Evolutionary conservation across 371 early-diverging fungal genomes (phyloP), one percentile per base, ranked within the genome.

Genomic region (Lichtheimia ornata): DNA sequence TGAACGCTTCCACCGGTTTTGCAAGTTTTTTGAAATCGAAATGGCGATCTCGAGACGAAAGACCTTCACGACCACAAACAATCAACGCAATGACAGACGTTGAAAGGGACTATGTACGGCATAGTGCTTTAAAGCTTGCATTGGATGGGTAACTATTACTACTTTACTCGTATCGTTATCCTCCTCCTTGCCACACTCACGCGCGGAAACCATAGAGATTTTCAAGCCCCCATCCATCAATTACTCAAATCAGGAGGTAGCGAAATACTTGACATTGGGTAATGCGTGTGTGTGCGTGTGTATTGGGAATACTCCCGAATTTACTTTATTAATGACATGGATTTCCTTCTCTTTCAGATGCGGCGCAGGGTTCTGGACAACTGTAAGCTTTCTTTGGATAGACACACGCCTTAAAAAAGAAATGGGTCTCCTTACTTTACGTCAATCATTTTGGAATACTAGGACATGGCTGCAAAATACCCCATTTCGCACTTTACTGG

Each of bases 251-350:
- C 74, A 12, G 78, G 78, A 24, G 78, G 78, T 0, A 62, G 67
- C 40, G 78, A 77, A 69, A 74, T 77, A 41, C 53, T 77, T 41
- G 78, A 77, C 56, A 66, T 77, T 40, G 78, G 78, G 76, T 73
- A 76, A 52, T 13, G 14, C 49, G 28, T 28, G 28, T 4, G 28
- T 28, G 28, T 4, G 28, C 4, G 28, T 28, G 28, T 7, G 28
- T 28, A 4, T 28, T 5, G 4, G 4, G 4, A 28, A 28, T 35
- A 35, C 35, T 35, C 35, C 35, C 35, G 11, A 35, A 35, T 11
- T 35, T 11, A 28, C 28, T 28, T 7, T 28, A 22, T 22, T 22
- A 22, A 22, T 22, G 7, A 35, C 35, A 35, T 35, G 6, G 28
- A n/a, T 15, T 22, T 22, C 22, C 22, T 22, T 35, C 50, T 49